Percentiles rank a stretch among this genome's conserved stretches.
Conservation (phyloP, 305 asterid species). For the Euphrasia arctica region DNA sequence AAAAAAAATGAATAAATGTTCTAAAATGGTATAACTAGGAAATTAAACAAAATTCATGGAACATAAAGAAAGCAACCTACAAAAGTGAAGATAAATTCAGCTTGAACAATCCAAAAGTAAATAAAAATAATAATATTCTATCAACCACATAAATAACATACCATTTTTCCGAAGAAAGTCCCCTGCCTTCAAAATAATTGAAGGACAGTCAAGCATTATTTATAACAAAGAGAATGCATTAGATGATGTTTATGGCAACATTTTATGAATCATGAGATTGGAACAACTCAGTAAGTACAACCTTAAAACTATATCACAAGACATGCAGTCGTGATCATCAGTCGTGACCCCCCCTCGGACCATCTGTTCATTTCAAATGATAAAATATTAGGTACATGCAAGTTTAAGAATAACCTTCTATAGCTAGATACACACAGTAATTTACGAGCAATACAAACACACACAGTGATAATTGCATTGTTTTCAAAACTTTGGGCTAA, state of each 20-base stretch:
- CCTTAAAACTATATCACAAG: constrained; percentile 95
- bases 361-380: too few relatives aligned
- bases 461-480: too few relatives aligned
- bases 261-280: constrained; percentile 35
- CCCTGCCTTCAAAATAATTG: constrained; percentile 75
- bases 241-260: constrained; percentile 31
- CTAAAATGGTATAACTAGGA: too few relatives aligned
- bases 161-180: constrained; percentile 91
- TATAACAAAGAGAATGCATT: constrained; percentile 20
- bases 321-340: constrained; percentile 83
- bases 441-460: too few relatives aligned
- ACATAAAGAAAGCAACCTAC: too few relatives aligned
- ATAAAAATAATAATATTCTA: not conserved
- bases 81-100: constrained; percentile 23
- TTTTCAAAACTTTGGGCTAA: too few relatives aligned
- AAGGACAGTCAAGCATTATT: constrained; percentile 30
- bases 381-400: too few relatives aligned
- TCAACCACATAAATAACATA: constrained; percentile 36
- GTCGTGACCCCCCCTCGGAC: constrained; percentile 24
- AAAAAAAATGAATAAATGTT: too few relatives aligned
- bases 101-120: constrained; percentile 6
- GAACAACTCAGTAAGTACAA: constrained; percentile 54
- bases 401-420: too few relatives aligned
- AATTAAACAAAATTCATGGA: too few relatives aligned
- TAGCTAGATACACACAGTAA: too few relatives aligned